Conservation (phyloP, 2,329 filamentous ascomycete species). For the Exutisphaerella laricina region DNA sequence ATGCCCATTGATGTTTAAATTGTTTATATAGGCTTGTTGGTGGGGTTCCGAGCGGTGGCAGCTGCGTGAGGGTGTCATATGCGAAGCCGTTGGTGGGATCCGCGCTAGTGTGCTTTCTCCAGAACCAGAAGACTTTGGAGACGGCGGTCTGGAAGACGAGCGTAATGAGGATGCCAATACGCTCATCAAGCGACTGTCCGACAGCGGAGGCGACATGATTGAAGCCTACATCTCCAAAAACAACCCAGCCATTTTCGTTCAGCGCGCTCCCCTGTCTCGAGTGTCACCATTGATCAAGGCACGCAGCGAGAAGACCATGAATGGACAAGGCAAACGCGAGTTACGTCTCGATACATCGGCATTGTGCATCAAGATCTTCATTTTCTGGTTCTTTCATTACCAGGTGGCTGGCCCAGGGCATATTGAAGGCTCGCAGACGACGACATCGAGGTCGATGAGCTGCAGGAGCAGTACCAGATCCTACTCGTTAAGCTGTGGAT, state of each 20-base stretch:
- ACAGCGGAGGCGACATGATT: not conserved
- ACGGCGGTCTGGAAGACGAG: not conserved
- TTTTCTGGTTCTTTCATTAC: conserved; percentile 1
- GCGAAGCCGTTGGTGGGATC: too few relatives aligned
- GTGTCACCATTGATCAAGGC: not conserved
- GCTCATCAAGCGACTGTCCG: not conserved
- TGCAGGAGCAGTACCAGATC: not conserved
- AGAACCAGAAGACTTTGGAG: not conserved
- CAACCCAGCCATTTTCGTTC: not conserved
- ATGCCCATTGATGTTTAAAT: too few relatives aligned
- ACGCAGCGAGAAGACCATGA: not conserved
- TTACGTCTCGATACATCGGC: not conserved
- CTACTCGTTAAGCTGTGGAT: not conserved
- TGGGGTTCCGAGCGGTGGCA: too few relatives aligned
- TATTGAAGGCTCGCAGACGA: too few relatives aligned
- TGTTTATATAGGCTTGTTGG: too few relatives aligned
- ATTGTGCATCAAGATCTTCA: not conserved
- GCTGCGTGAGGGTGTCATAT: too few relatives aligned
- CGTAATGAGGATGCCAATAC: not conserved
- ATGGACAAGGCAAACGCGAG: not conserved
- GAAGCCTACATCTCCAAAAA: not conserved
- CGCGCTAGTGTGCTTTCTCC: too few relatives aligned
- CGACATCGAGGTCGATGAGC: too few relatives aligned
- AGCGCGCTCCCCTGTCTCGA: not conserved
- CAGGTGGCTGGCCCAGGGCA: too few relatives aligned